These are phyloP conservation scores for Cubamyces lactineus DNA, from an alignment of 768 basidiomycete genomes.

Conservation along the genomic window DNA sequence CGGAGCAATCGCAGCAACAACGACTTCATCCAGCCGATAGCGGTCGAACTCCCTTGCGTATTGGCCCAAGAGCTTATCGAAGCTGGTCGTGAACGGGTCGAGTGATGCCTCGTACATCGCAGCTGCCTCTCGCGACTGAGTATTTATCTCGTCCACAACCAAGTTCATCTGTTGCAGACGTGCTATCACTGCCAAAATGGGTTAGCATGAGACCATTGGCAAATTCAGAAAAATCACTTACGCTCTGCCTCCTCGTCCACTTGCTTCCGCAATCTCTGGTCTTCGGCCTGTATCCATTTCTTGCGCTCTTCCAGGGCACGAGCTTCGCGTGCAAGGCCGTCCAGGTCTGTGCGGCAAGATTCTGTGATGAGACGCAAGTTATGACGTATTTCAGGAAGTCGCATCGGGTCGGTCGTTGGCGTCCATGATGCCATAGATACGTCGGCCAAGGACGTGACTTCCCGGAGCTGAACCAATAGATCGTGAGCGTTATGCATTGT, in stretches of 20 bases:
- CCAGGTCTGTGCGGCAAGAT: conserved; percentile 80
- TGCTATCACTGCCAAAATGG: conserved; percentile 60
- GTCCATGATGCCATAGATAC: conserved; percentile 80
- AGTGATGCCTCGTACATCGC: conserved; percentile 72
- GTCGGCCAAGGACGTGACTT: conserved; percentile 84
- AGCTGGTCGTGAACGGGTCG: conserved; percentile 70
- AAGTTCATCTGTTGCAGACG: conserved; percentile 78
- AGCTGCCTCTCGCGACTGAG: conserved; percentile 64
- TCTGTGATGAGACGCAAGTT: conserved; percentile 89
- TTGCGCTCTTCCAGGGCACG: conserved; percentile 80
- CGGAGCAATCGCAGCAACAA: conserved; percentile 91
- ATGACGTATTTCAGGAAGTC: conserved; percentile 96
- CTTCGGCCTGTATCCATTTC: conserved; percentile 71
- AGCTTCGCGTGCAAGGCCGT: conserved; percentile 89
- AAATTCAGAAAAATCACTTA: conserved; percentile 40
- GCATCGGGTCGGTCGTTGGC: conserved; percentile 82
- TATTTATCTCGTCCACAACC: conserved; percentile 71
- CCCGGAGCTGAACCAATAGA: conserved; percentile 62
- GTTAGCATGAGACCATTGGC: conserved; percentile 5
- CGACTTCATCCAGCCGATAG: conserved; percentile 86
- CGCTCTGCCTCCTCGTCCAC: conserved; percentile 79
- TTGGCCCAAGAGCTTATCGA: conserved; percentile 71
- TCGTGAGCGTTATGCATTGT: background rate
- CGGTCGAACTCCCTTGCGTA: conserved; percentile 75
- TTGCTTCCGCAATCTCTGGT: conserved; percentile 65